Percentiles rank a stretch among this genome's conserved stretches.
Evolutionary conservation across 192 early-diverging fungal species (phyloP).

Genomic region (Coemansia sp.): DNA sequence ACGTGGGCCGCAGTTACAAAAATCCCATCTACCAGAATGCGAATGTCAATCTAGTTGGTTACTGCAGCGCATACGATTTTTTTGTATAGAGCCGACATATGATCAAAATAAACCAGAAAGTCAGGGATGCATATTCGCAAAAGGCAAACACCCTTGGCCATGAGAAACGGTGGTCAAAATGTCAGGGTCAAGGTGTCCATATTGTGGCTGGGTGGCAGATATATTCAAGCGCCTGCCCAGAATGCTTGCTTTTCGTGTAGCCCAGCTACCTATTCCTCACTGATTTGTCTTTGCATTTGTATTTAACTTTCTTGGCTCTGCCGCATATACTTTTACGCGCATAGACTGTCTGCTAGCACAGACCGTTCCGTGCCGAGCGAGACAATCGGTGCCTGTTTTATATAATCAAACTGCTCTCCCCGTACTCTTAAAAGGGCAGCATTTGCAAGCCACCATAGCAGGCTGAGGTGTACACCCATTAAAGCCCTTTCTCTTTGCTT

Average conservation of each 20-base stretch:
- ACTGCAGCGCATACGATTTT: not conserved
- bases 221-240: not conserved
- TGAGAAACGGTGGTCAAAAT: not conserved
- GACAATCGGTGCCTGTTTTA: not conserved
- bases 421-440: not conserved
- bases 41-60: not conserved
- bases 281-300: not conserved
- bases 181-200: not conserved
- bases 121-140: conserved; percentile 2
- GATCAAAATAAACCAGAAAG: not conserved
- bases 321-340: not conserved
- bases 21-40: not conserved
- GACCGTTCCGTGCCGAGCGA: not conserved
- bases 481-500: not conserved
- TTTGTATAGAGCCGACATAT: not conserved
- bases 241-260: not conserved
- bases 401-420: not conserved
- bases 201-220: not conserved
- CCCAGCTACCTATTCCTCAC: not conserved
- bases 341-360: not conserved
- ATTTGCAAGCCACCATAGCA: not conserved
- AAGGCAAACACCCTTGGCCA: not conserved
- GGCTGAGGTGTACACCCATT: not conserved
- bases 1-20: not conserved
- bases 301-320: not conserved